Base-by-base conservation (phyloP, 1,284 basidiomycete species). In the Peniophora sp. region DNA sequence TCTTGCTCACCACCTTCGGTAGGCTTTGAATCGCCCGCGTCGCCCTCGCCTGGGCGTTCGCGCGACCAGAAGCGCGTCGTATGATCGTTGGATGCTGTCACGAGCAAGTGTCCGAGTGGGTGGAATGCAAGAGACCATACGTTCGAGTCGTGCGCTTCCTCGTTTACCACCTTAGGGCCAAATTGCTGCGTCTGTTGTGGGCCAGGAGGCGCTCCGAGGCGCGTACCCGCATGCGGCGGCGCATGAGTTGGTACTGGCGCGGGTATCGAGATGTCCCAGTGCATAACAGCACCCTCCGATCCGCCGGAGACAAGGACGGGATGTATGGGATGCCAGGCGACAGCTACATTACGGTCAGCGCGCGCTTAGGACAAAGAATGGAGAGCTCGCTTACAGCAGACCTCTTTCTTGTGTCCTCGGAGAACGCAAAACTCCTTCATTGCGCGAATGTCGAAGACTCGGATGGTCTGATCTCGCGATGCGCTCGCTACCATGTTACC, bases 51-150 rank as follows among this genome's bases (percentile, higher is more conserved):
- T 0, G 83, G 93, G 45, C 86, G 75, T 58, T 92, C 89, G 49
- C 96, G 81, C 51, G 86, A 87, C 96, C 97, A 99, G 77, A 98
- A 99, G 12, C 95, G 82, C 14, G 96, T 97, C 11, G 95, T 97
- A 68, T 97, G 93, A 72, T 99, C 96, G 71, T 97, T 98, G 27
- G 89, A 91, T 9, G 90, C 97, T 51, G 81, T 87, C 57, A 88
- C 93, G 56, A 99, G 83, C 56, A 98, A 77, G 69, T 99, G 95
- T 0, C 97, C 96, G 10, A 98, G 79, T 0, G 96, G 96, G 70
- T 99, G 96, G 79, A 86, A 99, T 3, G 91, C 83, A 56, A 99
- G 79, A 0, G 91, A 85, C 92, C 95, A 98, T 54, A 99, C 90
- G 67, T 96, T 97, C 44, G 89, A 92, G 70, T 99, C 96, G 75